Conservation (phyloP, 2,329 filamentous ascomycete species). For the Diplodia sapinea region DNA sequence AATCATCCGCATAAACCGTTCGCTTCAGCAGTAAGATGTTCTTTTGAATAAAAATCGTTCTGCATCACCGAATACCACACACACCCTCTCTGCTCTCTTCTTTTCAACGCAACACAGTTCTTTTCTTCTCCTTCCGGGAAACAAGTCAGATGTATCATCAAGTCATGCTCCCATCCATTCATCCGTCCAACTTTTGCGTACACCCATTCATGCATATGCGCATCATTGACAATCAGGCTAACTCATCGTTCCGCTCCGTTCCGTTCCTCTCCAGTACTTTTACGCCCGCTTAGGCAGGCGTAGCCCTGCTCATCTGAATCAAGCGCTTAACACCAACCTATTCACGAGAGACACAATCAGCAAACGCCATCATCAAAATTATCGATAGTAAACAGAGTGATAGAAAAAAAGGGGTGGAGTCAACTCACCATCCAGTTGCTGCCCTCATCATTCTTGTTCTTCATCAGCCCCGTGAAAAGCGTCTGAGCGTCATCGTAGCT, state of each 20-base stretch:
- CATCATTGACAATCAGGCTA: neutral
- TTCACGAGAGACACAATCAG: constrained; percentile 23
- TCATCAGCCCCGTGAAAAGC: constrained; percentile 55
- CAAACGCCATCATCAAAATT: neutral
- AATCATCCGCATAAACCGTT: constrained; percentile 1
- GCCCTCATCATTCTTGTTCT: constrained; percentile 55
- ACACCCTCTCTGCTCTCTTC: neutral
- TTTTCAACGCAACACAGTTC: neutral
- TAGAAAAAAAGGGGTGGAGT: neutral
- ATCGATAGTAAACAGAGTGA: constrained; percentile 6
- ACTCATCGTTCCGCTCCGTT: neutral
- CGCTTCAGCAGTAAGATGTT: neutral
- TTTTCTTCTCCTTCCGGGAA: neutral
- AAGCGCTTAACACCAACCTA: constrained; percentile 49
- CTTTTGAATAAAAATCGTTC: neutral
- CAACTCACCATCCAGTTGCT: constrained; percentile 58
- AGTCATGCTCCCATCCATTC: neutral
- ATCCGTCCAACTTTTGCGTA: neutral
- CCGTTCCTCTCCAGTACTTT: neutral
- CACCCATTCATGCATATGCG: neutral
- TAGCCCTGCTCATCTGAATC: constrained; percentile 48
- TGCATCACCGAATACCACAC: neutral
- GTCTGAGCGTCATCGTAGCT: constrained; percentile 54
- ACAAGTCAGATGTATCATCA: neutral
- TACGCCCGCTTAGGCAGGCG: constrained; percentile 32